These are phyloP conservation scores for Alternaria gaisen DNA, from an alignment of 2,329 filamentous ascomycete species.

Conservation along the genomic window DNA sequence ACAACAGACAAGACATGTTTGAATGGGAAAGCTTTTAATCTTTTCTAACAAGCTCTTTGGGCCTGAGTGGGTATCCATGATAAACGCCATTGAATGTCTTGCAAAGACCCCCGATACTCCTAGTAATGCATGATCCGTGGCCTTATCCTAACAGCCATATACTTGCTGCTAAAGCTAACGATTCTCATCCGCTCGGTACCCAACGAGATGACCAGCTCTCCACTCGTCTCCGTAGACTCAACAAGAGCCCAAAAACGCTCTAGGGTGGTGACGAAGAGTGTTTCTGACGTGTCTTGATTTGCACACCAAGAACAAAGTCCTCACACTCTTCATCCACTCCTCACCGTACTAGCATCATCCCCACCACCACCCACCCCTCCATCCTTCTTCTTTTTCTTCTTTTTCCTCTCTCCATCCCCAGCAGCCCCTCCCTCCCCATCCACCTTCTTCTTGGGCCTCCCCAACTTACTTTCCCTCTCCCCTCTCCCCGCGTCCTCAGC, in stretches of 20 bases:
- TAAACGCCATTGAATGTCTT: not conserved
- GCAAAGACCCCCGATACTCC: not conserved
- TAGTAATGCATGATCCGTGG: not conserved
- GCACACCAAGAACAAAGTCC: no score
- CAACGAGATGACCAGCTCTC: no score
- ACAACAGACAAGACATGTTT: not conserved
- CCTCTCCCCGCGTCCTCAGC: conserved; percentile 9
- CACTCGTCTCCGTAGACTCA: no score
- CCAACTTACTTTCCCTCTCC: conserved; percentile 15
- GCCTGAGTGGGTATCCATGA: not conserved
- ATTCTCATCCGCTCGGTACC: no score
- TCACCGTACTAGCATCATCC: conserved; percentile 32
- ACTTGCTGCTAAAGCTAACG: no score
- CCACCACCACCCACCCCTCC: conserved; percentile 17
- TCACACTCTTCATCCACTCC: conserved; percentile 23
- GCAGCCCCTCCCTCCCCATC: conserved; percentile 21
- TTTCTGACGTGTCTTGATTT: no score
- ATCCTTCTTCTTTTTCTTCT: conserved; percentile 31
- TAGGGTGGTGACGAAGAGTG: no score
- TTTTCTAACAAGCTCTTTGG: not conserved
- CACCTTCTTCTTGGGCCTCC: conserved; percentile 30
- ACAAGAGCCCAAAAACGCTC: no score
- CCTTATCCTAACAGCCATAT: no score
- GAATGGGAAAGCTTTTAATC: not conserved
- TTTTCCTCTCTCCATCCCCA: conserved; percentile 24